These are phyloP conservation scores for Monocercomonoides exilis DNA, from an alignment of 78 protist species.

Conservation along the genomic window DNA sequence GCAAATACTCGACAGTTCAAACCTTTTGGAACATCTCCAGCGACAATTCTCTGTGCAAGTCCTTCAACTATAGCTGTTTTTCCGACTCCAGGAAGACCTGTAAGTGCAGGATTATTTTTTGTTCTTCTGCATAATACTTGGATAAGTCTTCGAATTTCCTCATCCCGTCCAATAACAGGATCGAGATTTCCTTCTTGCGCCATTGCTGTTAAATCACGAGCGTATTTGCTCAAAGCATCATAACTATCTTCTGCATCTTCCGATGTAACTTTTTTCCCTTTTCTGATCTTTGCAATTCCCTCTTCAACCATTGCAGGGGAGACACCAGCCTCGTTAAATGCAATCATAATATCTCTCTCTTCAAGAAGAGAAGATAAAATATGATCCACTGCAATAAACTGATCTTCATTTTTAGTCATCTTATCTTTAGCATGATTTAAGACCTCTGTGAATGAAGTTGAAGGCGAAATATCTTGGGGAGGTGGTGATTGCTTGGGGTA, in stretches of 20 bases:
- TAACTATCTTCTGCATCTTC: not conserved
- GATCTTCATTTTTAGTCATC: not conserved
- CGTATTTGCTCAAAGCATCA: not conserved
- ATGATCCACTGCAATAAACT: conserved; percentile 2
- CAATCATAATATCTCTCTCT: not conserved
- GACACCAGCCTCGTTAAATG: not conserved
- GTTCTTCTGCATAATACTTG: conserved; percentile 76
- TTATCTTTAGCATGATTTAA: not conserved
- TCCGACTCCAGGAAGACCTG: conserved; percentile 93
- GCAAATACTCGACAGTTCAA: conserved; percentile 55
- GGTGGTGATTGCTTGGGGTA: not conserved
- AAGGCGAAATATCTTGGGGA: not conserved
- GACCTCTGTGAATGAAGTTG: not conserved
- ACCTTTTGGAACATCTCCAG: conserved; percentile 88
- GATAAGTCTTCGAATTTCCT: conserved; percentile 83
- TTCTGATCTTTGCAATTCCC: not conserved
- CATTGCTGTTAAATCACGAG: not conserved
- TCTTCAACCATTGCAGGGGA: not conserved
- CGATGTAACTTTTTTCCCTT: not conserved
- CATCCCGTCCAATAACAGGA: conserved; percentile 95
- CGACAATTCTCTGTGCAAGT: conserved; percentile 89
- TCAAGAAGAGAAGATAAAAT: not conserved
- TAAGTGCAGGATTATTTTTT: conserved; percentile 93
- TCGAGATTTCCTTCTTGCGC: conserved; percentile 76
- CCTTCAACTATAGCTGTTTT: conserved; percentile 94